Evolutionary conservation across 176 grass and related monocot genomes (phyloP), one percentile per base, ranked within the genome.

Genomic region (Triticum timopheevii): DNA sequence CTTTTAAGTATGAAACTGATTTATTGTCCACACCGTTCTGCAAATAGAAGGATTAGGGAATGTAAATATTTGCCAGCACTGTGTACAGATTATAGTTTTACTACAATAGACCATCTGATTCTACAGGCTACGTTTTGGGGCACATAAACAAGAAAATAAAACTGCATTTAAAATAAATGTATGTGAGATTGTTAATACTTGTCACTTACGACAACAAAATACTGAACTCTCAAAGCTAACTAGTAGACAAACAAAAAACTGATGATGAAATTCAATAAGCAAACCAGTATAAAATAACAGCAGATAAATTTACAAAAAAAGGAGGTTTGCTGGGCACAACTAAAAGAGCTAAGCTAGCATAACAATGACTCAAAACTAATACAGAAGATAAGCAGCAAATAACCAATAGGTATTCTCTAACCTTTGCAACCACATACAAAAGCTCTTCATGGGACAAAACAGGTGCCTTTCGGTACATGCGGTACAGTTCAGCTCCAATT

Each of bases 371-470:
- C 62, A 12, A 31, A 67, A 77, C 9, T 44, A 61, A 82, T 45
- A 88, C 33, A 76, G 20, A 36, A 70, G 22, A 27, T 28, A 88
- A 73, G 16, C 16, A 78, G 38, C 20, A 72, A 65, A 71, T 28
- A 64, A 12, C 23, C 58, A 67, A 67, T 39, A 19, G 42, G 7
- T 20, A 83, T 56, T 82, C 9, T 86, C 83, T 90, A 69, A 95
- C 90, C 93, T 98, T 95, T 35, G 93, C 83, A 61, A 91, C 83
- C 40, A 92, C 95, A 89, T 86, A 95, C 65, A 98, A 63, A 85
- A 98, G 93, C 54, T 98, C 93, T 82, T 98, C 95, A 83, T 98
- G 95, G 38, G 95, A 95, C 73, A 95, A 88, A 76, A 98, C 89
- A 81, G 93, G 82, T 56, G 93, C 85, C 84, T 98, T 98, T 42